Evolutionary conservation across 768 basidiomycete species (phyloP).

Genomic region (Agaricus subrufescens): DNA sequence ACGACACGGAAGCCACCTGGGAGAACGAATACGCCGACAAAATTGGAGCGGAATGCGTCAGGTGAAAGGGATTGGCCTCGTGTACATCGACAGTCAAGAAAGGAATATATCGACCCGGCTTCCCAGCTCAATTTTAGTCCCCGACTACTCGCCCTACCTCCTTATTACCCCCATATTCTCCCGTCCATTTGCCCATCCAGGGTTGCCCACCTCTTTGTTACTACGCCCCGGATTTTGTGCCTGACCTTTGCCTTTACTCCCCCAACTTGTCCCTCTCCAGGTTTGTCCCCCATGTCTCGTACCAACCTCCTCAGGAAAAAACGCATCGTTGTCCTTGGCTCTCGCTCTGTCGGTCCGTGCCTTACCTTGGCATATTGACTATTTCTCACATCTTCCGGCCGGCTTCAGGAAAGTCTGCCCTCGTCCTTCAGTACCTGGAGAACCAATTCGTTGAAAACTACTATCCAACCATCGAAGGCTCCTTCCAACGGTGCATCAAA

Average conservation of each 20-base stretch:
- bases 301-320: constrained; percentile 50
- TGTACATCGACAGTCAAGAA: not conserved
- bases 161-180: not conserved
- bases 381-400: constrained; percentile 9
- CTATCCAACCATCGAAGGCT: constrained; percentile 88
- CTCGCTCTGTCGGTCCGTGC: constrained; percentile 76
- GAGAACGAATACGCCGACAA: not conserved
- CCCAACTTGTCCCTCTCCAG: constrained; percentile 12
- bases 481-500: constrained; percentile 68
- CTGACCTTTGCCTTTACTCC: constrained; percentile 16
- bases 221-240: not conserved
- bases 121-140: not conserved
- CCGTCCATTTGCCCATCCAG: not conserved
- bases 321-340: constrained; percentile 81
- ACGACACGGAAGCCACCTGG: no score
- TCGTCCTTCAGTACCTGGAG: constrained; percentile 84
- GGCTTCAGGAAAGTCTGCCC: constrained; percentile 80
- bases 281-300: constrained; percentile 12
- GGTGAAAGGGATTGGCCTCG: constrained; percentile 1
- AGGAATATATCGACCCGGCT: not conserved
- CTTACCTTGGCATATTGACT: constrained; percentile 14
- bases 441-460: constrained; percentile 83
- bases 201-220: no score
- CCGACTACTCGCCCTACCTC: not conserved
- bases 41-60: not conserved